Conservation (phyloP, 2,329 filamentous ascomycete genomes). For the Colletotrichum sp. region DNA sequence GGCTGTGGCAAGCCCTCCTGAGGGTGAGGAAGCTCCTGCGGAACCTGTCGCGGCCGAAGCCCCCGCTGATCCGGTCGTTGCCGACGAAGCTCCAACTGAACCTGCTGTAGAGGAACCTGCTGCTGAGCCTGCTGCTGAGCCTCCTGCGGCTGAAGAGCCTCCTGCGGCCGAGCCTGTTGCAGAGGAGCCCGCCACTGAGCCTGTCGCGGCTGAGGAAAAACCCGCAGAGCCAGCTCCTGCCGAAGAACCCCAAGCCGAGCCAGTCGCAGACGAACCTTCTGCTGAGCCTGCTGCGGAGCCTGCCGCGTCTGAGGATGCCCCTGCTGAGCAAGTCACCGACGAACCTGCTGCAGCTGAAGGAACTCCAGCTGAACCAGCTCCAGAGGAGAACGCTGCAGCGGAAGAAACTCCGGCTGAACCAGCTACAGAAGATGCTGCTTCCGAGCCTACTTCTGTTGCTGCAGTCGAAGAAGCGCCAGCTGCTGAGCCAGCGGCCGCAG, state of each 20-base stretch:
- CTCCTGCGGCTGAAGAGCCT: neutral
- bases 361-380: neutral
- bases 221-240: neutral
- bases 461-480: neutral
- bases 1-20: neutral
- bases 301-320: neutral
- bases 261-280: neutral
- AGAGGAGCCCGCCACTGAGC: neutral
- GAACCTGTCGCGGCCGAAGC: neutral
- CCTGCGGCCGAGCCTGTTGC: neutral
- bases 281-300: neutral
- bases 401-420: neutral
- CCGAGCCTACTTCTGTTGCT: neutral
- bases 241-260: neutral
- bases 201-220: neutral
- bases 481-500: neutral
- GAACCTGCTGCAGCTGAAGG: neutral
- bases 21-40: neutral
- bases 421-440: neutral
- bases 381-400: neutral
- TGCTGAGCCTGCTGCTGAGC: neutral
- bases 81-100: neutral
- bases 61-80: neutral
- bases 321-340: neutral
- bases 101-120: neutral